These are phyloP conservation scores for Vitis amurensis DNA, from an alignment of 164 flowering plant genomes.

Conservation along the genomic window DNA sequence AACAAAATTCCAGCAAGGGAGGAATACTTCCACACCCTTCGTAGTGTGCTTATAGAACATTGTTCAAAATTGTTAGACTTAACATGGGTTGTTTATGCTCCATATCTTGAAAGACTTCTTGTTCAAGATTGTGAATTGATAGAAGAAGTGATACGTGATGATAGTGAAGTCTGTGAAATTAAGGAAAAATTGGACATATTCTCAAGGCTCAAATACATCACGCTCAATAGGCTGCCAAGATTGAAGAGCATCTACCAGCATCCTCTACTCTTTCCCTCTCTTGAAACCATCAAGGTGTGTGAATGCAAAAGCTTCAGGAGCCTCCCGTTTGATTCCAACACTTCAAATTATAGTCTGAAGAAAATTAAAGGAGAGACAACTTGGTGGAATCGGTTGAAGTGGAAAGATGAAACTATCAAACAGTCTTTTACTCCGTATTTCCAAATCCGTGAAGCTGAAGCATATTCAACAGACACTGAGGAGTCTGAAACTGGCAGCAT, in stretches of 20 bases:
- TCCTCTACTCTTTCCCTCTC: neutral
- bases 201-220: neutral
- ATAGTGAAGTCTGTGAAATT: too few relatives aligned
- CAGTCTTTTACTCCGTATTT: neutral
- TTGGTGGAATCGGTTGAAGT: slow-evolving; percentile 9
- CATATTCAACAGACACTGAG: too few relatives aligned
- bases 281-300: neutral
- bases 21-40: too few relatives aligned
- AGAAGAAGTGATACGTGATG: neutral
- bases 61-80: too few relatives aligned
- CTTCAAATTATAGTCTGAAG: neutral
- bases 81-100: neutral
- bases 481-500: too few relatives aligned
- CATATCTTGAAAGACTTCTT: neutral
- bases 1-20: too few relatives aligned
- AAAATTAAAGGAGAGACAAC: neutral
- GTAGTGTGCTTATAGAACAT: too few relatives aligned
- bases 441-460: too few relatives aligned
- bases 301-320: neutral
- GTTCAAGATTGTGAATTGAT: neutral
- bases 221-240: neutral
- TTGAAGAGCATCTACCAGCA: neutral
- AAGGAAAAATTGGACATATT: too few relatives aligned
- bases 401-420: neutral
- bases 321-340: neutral